Base-by-base conservation (phyloP, 108 stramenopile species). In the Chaetoceros tenuissimus region DNA sequence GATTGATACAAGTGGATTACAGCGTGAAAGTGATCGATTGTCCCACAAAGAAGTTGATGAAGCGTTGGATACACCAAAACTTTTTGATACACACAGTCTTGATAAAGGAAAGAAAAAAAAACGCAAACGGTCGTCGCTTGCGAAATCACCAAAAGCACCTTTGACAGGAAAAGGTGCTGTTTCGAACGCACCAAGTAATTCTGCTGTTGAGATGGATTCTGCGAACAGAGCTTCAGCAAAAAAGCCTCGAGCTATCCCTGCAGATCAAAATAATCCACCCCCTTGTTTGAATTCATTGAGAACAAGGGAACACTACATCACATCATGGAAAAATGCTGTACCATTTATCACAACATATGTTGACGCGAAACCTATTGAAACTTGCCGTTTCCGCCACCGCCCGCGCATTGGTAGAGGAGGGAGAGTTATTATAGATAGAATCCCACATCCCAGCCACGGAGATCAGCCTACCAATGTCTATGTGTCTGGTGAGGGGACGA, bases 401-500 rank as follows among this genome's bases (percentile, higher is more conserved):
- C 87, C 85, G 8, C 67, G 91, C 0, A 63, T 94, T n/a, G 92
- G 87, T 47, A 69, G 92, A 26, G 92, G 92, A 46, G 92, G 92
- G 29, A 75, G 92, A 28, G 55, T 94, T 1, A 64, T 78, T 23
- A 81, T 89, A 45, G 92, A 94, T 60, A 82, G 90, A 17, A 40
- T 88, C 8, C 90, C 86, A 21, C 63, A 44, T 46, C 71, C 72
- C 40, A 63, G 63, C 10, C 26, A 71, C 54, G 65, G 75, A 17
- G 57, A 71, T 28, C 51, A 47, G 34, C 54, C 64, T 43, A 49
- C 67, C 23, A 80, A 66, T 16, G 56, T 80, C n/a, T 67, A 75
- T 45, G 68, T 70, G 16, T 81, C 79, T 18, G 84, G 84, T 0
- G 66, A 48, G 25, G 69, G 66, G 0, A 44, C 68, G 48, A 73